Evolutionary conservation across 2,329 filamentous ascomycete species (phyloP), one percentile per base, ranked within the genome.

Genomic region (Neurospora crassa): DNA sequence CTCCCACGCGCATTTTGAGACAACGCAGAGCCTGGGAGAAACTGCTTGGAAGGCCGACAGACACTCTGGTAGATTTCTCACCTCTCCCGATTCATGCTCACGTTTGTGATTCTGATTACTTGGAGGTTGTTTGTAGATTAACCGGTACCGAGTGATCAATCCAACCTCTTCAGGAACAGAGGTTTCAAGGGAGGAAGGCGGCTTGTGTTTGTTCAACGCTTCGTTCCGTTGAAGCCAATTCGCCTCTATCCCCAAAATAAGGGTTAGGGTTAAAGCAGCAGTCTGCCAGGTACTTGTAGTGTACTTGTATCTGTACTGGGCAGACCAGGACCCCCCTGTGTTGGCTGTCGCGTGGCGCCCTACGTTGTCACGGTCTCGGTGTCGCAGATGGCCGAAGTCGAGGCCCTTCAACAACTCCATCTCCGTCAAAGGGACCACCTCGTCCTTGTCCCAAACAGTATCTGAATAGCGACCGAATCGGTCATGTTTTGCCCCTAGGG

Each of bases 401-500:
- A 63, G 53, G 34, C 53, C 14, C 53, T 16, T 63, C 14, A 24
- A 34, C 53, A 34, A 63, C 16, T 63, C 53, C 53, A 34, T 7
- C 24, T 59, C 12, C 6, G 29, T 37, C 53, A 63, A 63, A 63
- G 53, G 53, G 53, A 63, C 53, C 24, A 5, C 53, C 20, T 40
- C 70, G 47, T 41, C 24, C 40, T 67, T 47, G 29, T 71, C 73
- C 73, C 70, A 47, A 76, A 72, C 63, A 34, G 70, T 73, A 47
- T 59, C 68, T 75, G 74, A 76, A 76, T 76, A 75, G 45, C 59
- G 67, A 70, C 68, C 71, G 71, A 73, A 74, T 74, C 68, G 70
- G 68, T 42, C 53, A 37, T 63, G 53, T 63, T 63, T 63, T 63
- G 53, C 29, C 53, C 24, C 53, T 67, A 75, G 74, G 73, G 72